Conservation (phyloP, 2,329 filamentous ascomycete species). For the Clonostachys byssicola region DNA sequence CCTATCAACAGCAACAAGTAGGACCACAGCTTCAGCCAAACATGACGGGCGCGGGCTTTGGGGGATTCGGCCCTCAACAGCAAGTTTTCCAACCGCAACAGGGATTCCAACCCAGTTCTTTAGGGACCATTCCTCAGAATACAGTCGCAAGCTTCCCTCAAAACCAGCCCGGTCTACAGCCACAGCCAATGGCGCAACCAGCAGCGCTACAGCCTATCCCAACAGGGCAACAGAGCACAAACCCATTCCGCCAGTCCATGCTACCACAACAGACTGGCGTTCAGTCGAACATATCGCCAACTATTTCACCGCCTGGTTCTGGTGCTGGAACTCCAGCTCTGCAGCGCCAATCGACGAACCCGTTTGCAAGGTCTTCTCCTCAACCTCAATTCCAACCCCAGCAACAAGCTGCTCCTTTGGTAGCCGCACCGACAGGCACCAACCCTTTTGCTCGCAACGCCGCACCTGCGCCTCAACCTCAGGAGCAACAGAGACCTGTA, state of each 20-base stretch:
- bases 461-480: constrained; percentile 16
- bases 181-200: constrained; percentile 27
- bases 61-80: constrained; percentile 68
- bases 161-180: constrained; percentile 4
- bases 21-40: constrained; percentile 35
- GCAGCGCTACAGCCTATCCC: constrained; percentile 35
- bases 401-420: constrained; percentile 32
- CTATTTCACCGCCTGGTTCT: constrained; percentile 27
- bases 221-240: constrained; percentile 62
- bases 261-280: constrained; percentile 55
- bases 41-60: constrained; percentile 74
- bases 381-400: constrained; percentile 30
- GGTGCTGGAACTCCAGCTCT: constrained; percentile 30
- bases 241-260: constrained; percentile 93
- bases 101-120: constrained; percentile 45
- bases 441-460: constrained; percentile 54
- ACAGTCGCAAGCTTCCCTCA: constrained; percentile 39
- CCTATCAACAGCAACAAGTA: constrained; percentile 6
- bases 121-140: constrained; percentile 57
- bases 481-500: constrained; percentile 34
- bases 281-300: constrained; percentile 6
- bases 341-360: constrained; percentile 72
- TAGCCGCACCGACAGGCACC: constrained; percentile 49
- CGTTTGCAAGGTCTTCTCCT: constrained; percentile 69
- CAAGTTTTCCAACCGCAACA: constrained; percentile 11